Evolutionary conservation across 805 yeast species (phyloP).

Genomic region (Lachancea cidri): DNA sequence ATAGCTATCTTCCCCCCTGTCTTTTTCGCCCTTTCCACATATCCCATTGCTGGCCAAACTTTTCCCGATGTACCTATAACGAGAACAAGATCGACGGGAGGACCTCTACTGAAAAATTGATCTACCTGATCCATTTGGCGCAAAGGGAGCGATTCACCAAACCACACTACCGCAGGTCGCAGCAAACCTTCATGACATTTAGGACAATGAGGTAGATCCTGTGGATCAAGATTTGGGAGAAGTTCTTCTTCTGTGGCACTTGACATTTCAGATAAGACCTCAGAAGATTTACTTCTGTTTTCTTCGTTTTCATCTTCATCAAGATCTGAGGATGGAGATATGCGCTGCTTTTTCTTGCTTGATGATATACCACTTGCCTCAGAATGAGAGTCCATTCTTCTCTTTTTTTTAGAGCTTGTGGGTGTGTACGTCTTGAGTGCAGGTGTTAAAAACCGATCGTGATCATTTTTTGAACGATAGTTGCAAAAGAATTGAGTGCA

Average conservation of each 20-base stretch:
- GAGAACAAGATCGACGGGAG: slow-evolving; percentile 59
- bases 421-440: slow-evolving; percentile 39
- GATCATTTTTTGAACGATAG: slow-evolving; percentile 48
- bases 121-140: slow-evolving; percentile 61
- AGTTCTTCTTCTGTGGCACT: slow-evolving; percentile 41
- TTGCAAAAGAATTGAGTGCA: slow-evolving; percentile 77
- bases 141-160: slow-evolving; percentile 81
- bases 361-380: slow-evolving; percentile 12
- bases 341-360: slow-evolving; percentile 9
- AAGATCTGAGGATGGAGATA: too few relatives aligned
- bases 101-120: slow-evolving; percentile 47
- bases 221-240: slow-evolving; percentile 42
- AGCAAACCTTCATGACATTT: slow-evolving; percentile 58
- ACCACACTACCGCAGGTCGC: slow-evolving; percentile 93
- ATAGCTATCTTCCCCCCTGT: slow-evolving; percentile 82
- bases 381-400: too few relatives aligned
- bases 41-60: slow-evolving; percentile 91
- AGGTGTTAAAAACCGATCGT: slow-evolving; percentile 53
- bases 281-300: neutral
- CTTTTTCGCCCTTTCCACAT: slow-evolving; percentile 66
- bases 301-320: neutral
- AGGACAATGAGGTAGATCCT: slow-evolving; percentile 72
- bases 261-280: neutral
- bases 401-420: neutral
- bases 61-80: slow-evolving; percentile 84